phyloP scores from a whole-genome alignment of 2,329 filamentous ascomycete species.

The Ophiostoma perfectum region DNA sequence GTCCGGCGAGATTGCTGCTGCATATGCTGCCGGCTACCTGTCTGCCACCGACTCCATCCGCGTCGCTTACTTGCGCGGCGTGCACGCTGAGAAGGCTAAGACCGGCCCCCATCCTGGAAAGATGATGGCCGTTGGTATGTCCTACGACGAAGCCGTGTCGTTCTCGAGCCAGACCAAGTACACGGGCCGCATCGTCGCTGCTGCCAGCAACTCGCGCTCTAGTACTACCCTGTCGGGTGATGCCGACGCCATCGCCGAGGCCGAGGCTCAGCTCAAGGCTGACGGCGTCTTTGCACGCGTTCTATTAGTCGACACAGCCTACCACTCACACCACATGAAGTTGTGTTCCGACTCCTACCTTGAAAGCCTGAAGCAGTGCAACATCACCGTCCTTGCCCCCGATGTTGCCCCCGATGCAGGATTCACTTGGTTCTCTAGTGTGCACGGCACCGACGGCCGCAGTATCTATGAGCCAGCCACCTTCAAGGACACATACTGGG shows the following conservation, averaged over 20 bases:
- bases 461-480: conserved; percentile 19
- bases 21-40: conserved; percentile 38
- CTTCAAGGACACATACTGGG: conserved; percentile 31
- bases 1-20: conserved; percentile 42
- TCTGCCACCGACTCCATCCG: conserved; percentile 37
- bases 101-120: conserved; percentile 27
- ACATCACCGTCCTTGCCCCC: conserved; percentile 27
- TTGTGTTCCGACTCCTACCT: conserved; percentile 34
- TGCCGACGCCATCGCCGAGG: conserved; percentile 29
- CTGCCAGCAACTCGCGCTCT: conserved; percentile 33
- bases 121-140: conserved; percentile 37
- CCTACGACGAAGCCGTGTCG: conserved; percentile 29
- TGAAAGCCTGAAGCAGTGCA: conserved; percentile 30
- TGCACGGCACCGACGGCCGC: conserved; percentile 30
- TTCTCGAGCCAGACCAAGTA: conserved; percentile 29
- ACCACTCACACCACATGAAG: conserved; percentile 47
- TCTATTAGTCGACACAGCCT: conserved; percentile 42
- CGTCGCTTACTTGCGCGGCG: conserved; percentile 40
- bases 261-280: conserved; percentile 26
- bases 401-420: conserved; percentile 21
- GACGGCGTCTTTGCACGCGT: conserved; percentile 34
- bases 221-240: conserved; percentile 38
- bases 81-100: conserved; percentile 30
- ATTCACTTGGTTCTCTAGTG: conserved; percentile 39
- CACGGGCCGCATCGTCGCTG: conserved; percentile 30